These are phyloP conservation scores for Venturia effusa DNA, from an alignment of 2,329 filamentous ascomycete genomes.

Conservation along the genomic window DNA sequence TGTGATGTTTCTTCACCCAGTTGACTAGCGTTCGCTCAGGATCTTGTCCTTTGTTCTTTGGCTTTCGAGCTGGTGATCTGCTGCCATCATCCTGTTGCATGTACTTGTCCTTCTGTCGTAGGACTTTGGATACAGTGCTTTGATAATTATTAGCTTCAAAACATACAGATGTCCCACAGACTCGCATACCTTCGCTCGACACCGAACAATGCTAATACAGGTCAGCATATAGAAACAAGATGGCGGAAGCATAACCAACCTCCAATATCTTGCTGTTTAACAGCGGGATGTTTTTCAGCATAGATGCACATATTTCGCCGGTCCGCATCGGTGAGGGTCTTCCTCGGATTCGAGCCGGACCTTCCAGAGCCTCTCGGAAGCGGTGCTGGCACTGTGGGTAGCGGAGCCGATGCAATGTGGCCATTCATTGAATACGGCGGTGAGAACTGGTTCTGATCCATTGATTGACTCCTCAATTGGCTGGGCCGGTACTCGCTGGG, in stretches of 20 bases:
- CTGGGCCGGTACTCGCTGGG: conserved; percentile 19
- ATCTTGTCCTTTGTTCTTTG: conserved; percentile 78
- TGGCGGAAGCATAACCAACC: conserved; percentile 38
- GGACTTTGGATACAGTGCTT: conserved; percentile 97
- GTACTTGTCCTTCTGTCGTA: conserved; percentile 91
- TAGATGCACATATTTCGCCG: conserved; percentile 89
- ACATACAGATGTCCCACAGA: not conserved
- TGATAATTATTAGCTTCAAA: conserved; percentile 13
- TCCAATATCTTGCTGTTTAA: conserved; percentile 95
- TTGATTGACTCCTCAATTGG: conserved; percentile 1
- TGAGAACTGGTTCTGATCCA: not conserved
- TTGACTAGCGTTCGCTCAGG: conserved; percentile 84
- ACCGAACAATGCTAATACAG: conserved; percentile 63
- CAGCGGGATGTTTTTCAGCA: conserved; percentile 76
- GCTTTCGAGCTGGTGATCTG: conserved; percentile 68
- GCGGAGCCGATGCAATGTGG: conserved; percentile 23
- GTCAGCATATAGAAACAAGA: conserved; percentile 3
- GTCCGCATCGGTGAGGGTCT: conserved; percentile 85
- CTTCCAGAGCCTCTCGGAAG: conserved; percentile 29
- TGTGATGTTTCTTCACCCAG: conserved; percentile 74
- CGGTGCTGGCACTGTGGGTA: conserved; percentile 27
- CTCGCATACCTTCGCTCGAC: conserved; percentile 82
- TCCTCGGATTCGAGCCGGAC: conserved; percentile 54
- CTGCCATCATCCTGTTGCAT: conserved; percentile 70
- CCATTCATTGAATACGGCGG: conserved; percentile 16